Evolutionary conservation across 768 basidiomycete genomes (phyloP).

Genomic region (Suillus subaureus): DNA sequence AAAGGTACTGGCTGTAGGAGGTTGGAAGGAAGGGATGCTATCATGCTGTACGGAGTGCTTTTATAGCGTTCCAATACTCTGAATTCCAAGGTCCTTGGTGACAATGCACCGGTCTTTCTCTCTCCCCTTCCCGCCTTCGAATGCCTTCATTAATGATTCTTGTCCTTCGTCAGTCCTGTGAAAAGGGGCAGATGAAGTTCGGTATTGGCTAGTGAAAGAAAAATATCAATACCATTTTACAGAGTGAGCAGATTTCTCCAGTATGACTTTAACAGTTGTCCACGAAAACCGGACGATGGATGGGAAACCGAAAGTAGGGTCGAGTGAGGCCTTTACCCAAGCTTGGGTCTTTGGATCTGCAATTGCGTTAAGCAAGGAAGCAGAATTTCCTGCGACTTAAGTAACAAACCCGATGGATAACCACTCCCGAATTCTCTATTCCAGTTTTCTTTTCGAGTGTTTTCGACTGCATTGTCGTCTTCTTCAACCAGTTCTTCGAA

Average conservation of each 20-base stretch:
- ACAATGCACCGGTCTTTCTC: constrained; percentile 79
- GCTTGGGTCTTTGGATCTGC: constrained; percentile 90
- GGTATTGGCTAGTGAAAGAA: neutral
- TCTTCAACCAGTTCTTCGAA: constrained; percentile 60
- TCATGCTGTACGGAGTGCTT: neutral
- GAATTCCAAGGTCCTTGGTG: constrained; percentile 72
- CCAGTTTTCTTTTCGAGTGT: constrained; percentile 29
- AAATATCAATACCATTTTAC: constrained; percentile 70
- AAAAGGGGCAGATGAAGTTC: constrained; percentile 6
- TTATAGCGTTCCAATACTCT: constrained; percentile 67
- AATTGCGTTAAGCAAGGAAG: neutral
- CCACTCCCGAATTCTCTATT: constrained; percentile 67
- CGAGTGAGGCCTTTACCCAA: constrained; percentile 76
- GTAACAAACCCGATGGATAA: constrained; percentile 77
- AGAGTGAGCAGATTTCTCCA: constrained; percentile 79
- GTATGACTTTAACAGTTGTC: constrained; percentile 84
- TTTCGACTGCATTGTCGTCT: neutral
- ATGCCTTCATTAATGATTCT: constrained; percentile 73
- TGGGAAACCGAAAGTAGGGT: constrained; percentile 92
- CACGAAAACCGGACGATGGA: constrained; percentile 92
- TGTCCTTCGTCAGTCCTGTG: constrained; percentile 85
- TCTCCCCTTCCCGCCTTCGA: constrained; percentile 64
- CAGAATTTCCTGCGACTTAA: neutral
- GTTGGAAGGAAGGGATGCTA: neutral
- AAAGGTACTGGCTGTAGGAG: neutral